Conservation (phyloP, 2,329 filamentous ascomycete genomes). For the Fusarium pilosicola region DNA sequence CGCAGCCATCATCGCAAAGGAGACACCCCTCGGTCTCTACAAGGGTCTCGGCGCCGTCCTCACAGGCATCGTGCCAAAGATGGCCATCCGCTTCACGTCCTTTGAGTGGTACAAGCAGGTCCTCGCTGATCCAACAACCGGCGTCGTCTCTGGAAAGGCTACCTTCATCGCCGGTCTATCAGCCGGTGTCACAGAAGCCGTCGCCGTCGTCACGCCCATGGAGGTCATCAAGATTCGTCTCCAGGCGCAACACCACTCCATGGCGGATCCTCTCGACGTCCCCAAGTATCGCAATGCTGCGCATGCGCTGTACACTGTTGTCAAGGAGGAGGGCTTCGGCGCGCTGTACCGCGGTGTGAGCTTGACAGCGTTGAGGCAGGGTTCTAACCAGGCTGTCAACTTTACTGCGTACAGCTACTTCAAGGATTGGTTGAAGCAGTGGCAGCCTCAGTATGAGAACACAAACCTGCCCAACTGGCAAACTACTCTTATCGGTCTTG, state of each 20-base stretch:
- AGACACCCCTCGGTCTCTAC: conserved; percentile 93
- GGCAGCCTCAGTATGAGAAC: conserved; percentile 74
- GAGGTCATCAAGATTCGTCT: conserved; percentile 99
- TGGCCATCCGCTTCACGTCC: conserved; percentile 98
- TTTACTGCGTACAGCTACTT: conserved; percentile 98
- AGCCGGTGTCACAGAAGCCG: conserved; percentile 95
- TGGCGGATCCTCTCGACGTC: conserved; percentile 94
- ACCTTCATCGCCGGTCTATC: conserved; percentile 84
- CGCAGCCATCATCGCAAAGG: conserved; percentile 83
- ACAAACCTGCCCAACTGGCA: conserved; percentile 83
- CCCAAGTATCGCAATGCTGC: conserved; percentile 98
- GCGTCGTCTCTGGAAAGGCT: conserved; percentile 72
- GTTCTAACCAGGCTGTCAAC: conserved; percentile 97
- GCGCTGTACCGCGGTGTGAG: conserved; percentile 94
- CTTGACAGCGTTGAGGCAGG: conserved; percentile 91
- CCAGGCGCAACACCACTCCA: conserved; percentile 96
- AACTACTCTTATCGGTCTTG: conserved; percentile 89
- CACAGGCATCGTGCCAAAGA: conserved; percentile 97
- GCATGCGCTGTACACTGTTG: conserved; percentile 82
- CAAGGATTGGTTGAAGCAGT: conserved; percentile 78
- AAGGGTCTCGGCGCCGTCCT: conserved; percentile 97
- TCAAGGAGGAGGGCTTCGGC: conserved; percentile 88
- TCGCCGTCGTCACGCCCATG: conserved; percentile 97
- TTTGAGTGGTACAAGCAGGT: conserved; percentile 95
- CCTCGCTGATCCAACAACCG: conserved; percentile 74